Conservation (phyloP, 352 stramenopile genomes). For the Aphanomyces cochlioides region DNA sequence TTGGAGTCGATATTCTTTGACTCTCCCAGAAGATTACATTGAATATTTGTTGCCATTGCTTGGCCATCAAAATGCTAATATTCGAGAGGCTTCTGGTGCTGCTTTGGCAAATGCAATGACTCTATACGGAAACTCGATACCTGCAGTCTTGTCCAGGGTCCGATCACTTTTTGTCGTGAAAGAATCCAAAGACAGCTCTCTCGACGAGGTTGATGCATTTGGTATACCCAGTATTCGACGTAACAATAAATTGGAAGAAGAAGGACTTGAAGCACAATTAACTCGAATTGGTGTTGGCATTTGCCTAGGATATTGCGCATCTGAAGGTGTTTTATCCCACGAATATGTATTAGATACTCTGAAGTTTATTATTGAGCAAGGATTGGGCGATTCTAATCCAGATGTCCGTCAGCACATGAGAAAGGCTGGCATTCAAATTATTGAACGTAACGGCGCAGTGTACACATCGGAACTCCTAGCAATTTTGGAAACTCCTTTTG, state of each 20-base stretch:
- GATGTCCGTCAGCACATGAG: constrained; percentile 79
- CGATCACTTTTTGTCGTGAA: constrained; percentile 50
- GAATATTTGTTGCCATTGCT: constrained; percentile 65
- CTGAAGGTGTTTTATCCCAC: constrained; percentile 45
- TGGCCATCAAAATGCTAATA: constrained; percentile 65
- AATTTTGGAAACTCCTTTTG: constrained; percentile 72
- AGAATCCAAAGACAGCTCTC: constrained; percentile 31
- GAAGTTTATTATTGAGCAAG: constrained; percentile 78
- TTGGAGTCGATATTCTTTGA: constrained; percentile 53
- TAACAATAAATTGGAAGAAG: constrained; percentile 45
- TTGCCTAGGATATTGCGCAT: constrained; percentile 63
- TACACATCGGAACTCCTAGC: constrained; percentile 67
- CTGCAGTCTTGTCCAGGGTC: constrained; percentile 60
- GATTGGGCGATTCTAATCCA: constrained; percentile 63
- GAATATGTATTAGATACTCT: constrained; percentile 60
- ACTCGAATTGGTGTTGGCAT: constrained; percentile 69
- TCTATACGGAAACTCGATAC: constrained; percentile 71
- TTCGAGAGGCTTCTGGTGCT: constrained; percentile 70
- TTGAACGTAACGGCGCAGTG: constrained; percentile 58
- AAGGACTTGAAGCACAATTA: constrained; percentile 55
- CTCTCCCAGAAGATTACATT: constrained; percentile 58
- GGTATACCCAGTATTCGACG: constrained; percentile 67
- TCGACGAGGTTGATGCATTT: constrained; percentile 62
- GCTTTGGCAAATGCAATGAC: constrained; percentile 78
- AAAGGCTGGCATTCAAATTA: constrained; percentile 76